Conservation (phyloP, 495 filamentous ascomycete genomes). For the Talaromyces proteolyticus region DNA sequence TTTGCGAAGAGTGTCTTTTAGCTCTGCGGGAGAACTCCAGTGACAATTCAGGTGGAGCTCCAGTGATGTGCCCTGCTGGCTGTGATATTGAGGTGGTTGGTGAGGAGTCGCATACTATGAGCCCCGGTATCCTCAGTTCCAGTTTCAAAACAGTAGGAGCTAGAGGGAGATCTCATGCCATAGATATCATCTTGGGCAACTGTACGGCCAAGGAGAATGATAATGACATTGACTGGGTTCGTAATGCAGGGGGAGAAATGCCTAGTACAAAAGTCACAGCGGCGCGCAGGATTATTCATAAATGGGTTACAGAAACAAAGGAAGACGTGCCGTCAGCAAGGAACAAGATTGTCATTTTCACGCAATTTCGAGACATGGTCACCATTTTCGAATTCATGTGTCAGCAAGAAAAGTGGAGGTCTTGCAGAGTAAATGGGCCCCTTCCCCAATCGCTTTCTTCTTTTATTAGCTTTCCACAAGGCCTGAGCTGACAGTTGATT, state of each 20-base stretch:
- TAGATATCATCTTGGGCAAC: neutral
- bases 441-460: neutral
- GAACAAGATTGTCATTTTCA: constrained; percentile 36
- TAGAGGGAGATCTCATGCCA: neutral
- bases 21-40: constrained; percentile 8
- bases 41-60: constrained; percentile 11
- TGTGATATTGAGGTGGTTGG: constrained; percentile 12
- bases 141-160: no score
- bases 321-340: constrained; percentile 22
- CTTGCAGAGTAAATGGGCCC: constrained; percentile 12
- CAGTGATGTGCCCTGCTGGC: constrained; percentile 14
- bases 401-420: constrained; percentile 16
- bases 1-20: constrained; percentile 39
- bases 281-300: constrained; percentile 20
- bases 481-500: constrained; percentile 2
- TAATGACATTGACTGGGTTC: constrained; percentile 22
- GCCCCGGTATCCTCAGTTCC: neutral
- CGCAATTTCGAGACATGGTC: constrained; percentile 27
- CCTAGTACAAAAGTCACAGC: constrained; percentile 22
- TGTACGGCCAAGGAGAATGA: constrained; percentile 2
- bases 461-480: neutral
- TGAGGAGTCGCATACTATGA: constrained; percentile 7
- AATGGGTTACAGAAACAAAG: constrained; percentile 30
- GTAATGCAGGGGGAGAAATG: constrained; percentile 10
- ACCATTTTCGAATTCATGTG: constrained; percentile 22